Conservation (phyloP, 495 filamentous ascomycete species). For the Talaromyces liani region DNA sequence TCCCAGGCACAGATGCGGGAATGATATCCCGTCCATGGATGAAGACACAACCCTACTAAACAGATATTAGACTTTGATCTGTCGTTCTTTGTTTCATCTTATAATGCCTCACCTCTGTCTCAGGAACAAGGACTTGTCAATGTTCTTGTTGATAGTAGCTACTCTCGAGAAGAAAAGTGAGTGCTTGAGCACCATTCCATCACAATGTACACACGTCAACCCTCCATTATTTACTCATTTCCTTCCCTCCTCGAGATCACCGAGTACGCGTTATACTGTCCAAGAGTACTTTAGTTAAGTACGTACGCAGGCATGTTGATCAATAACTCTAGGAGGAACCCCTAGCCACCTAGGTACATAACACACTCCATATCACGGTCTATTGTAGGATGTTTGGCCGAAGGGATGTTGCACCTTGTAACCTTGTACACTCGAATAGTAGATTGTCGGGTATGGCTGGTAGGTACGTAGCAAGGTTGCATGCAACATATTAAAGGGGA, state of each 20-base stretch:
- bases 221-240: not conserved
- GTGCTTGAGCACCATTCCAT: not conserved
- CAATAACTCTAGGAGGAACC: not conserved
- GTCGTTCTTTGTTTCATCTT: not conserved
- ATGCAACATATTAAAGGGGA: not conserved
- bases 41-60: not conserved
- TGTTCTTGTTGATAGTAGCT: too few relatives aligned
- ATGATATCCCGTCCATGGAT: not conserved
- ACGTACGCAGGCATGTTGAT: constrained; percentile 6
- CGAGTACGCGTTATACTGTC: not conserved
- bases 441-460: not conserved
- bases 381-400: not conserved
- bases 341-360: constrained; percentile 1
- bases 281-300: constrained; percentile 2
- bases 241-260: not conserved
- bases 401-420: not conserved
- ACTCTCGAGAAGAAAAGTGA: not conserved
- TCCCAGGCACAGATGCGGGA: not conserved
- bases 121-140: not conserved
- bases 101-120: not conserved
- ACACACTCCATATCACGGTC: constrained; percentile 7
- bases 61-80: not conserved
- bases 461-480: not conserved
- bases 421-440: not conserved
- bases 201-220: not conserved